Conservation (phyloP, 208 protist species). For the Borovskyia barvae region DNA sequence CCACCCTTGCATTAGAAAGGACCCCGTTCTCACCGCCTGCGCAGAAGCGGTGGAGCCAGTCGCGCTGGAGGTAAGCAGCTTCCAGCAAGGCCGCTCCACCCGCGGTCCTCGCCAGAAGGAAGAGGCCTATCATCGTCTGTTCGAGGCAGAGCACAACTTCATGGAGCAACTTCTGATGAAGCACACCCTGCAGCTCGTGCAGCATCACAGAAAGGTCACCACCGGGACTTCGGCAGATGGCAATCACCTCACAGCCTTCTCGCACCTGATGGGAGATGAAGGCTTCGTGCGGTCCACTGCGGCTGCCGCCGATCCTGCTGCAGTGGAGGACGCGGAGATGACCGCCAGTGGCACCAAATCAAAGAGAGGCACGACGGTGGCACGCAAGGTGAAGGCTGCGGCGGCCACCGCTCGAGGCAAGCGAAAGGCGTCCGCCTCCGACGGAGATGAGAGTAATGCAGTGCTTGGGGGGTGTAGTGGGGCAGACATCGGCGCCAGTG, state of each 20-base stretch:
- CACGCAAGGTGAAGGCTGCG: conserved; percentile 14
- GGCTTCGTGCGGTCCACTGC: conserved; percentile 19
- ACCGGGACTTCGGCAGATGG: neutral
- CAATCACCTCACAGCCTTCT: conserved; percentile 15
- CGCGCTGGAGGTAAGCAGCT: conserved; percentile 19
- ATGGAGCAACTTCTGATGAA: conserved; percentile 59
- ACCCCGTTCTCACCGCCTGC: conserved; percentile 24
- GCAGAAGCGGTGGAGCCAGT: conserved; percentile 24
- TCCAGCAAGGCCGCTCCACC: conserved; percentile 20
- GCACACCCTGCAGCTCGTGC: conserved; percentile 63
- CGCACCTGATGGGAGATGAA: conserved; percentile 17
- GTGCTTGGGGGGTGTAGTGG: neutral
- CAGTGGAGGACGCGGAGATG: neutral
- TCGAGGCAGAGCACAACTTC: conserved; percentile 70
- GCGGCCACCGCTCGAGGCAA: neutral
- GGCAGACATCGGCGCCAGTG: neutral
- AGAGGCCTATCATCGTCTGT: conserved; percentile 42
- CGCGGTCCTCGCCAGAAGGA: conserved; percentile 49
- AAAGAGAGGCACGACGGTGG: conserved; percentile 5
- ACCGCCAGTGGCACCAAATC: neutral
- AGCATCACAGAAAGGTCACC: conserved; percentile 19
- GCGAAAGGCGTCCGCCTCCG: neutral
- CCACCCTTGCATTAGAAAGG: conserved; percentile 10
- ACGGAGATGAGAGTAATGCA: conserved; percentile 4
- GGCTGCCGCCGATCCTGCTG: neutral